Evolutionary conservation across 257 asterid genomes (phyloP).

Genomic region (Jasminum sambac): DNA sequence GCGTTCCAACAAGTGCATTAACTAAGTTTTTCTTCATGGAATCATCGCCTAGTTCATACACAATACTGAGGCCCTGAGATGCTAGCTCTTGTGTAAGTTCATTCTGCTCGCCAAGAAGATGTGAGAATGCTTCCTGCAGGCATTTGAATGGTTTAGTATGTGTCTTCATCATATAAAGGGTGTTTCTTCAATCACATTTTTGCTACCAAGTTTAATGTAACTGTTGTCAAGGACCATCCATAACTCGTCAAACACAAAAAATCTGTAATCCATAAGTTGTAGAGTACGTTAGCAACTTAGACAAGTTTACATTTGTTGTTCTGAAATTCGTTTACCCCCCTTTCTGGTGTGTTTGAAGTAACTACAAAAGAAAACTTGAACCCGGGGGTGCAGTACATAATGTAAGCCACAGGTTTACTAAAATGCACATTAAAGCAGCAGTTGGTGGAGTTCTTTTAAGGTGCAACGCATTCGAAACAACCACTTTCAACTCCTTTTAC

Average conservation of each 20-base stretch:
- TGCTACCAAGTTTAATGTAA: not conserved
- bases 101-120: conserved; percentile 85
- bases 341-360: conserved; percentile 2
- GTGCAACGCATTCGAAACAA: conserved; percentile 3
- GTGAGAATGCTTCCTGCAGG: conserved; percentile 93
- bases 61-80: conserved; percentile 97
- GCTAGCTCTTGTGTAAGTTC: conserved; percentile 98
- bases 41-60: conserved; percentile 92
- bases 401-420: not conserved
- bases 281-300: not conserved
- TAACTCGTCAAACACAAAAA: not conserved
- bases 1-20: conserved; percentile 93
- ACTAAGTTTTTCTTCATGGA: conserved; percentile 86
- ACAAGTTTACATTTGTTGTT: not conserved
- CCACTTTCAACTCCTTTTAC: not conserved
- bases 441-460: not conserved
- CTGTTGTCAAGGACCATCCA: not conserved
- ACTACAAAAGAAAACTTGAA: conserved; percentile 9
- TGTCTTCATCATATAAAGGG: conserved; percentile 3
- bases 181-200: conserved; percentile 15
- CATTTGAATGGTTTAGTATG: conserved; percentile 21
- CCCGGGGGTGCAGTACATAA: too few relatives aligned
- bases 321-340: not conserved
- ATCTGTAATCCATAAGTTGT: not conserved
- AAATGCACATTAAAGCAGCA: not conserved